Evolutionary conservation across 2,329 filamentous ascomycete species (phyloP).

Genomic region (Peltaster fructicola): DNA sequence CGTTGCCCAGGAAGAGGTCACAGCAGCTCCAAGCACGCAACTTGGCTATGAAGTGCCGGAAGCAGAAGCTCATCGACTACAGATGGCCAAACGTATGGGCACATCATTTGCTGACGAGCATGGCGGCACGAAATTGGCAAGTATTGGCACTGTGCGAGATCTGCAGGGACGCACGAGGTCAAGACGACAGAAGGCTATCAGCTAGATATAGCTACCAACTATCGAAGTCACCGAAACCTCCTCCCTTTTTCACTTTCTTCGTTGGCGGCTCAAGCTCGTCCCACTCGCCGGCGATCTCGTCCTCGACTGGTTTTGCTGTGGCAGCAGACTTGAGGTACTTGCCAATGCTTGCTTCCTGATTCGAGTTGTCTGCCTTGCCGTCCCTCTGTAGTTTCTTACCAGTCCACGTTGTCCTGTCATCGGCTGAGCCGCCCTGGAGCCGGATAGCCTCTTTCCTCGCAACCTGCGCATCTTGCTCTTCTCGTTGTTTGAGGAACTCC

Average conservation of each 20-base stretch:
- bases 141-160: conserved; percentile 17
- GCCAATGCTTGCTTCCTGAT: conserved; percentile 42
- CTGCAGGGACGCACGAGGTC: not conserved
- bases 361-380: conserved; percentile 34
- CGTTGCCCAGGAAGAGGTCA: conserved; percentile 5
- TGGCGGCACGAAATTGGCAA: conserved; percentile 11
- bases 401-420: conserved; percentile 88
- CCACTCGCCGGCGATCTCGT: conserved; percentile 44
- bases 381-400: conserved; percentile 68
- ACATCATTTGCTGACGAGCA: conserved; percentile 11
- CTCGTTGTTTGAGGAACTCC: conserved; percentile 60
- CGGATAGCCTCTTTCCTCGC: conserved; percentile 46
- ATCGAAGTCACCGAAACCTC: conserved; percentile 91
- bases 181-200: not conserved
- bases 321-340: conserved; percentile 59
- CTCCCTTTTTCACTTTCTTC: conserved; percentile 52
- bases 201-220: conserved; percentile 44
- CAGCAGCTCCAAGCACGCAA: conserved; percentile 16
- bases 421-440: conserved; percentile 55
- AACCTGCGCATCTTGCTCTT: conserved; percentile 38
- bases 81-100: conserved; percentile 19
- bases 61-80: conserved; percentile 12
- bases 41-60: conserved; percentile 19
- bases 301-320: conserved; percentile 23
- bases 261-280: conserved; percentile 50